Base-by-base conservation (phyloP, 2,329 filamentous ascomycete species). In the Colletotrichum siamense region DNA sequence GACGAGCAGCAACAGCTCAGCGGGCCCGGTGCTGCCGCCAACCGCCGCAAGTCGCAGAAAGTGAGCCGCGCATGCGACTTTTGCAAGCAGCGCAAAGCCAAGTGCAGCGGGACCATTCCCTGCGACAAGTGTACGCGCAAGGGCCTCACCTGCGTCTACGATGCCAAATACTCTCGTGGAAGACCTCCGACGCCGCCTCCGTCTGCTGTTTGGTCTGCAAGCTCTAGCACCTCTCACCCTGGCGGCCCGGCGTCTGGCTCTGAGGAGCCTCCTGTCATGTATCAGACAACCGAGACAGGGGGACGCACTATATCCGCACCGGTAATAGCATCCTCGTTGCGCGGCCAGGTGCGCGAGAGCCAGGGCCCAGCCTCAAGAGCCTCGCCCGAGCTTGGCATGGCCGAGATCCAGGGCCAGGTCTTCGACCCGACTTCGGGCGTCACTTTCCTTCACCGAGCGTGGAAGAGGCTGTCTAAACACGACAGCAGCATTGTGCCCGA, bases 351-450 rank as follows among this genome's bases (percentile, higher is more conserved):
- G 6, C 73, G 73, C 22, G 73, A 77, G 4, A 74, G 65, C 22
- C 67, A 77, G 10, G 75, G 72, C 18, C 61, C 65, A 6, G 55
- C 77, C 28, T 82, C 81, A 9, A 79, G 81, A 1, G 78, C 78
- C 5, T 82, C 82, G 0, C 81, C 83, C 6, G 83, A 83, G 61
- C 79, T 83, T 2, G 82, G 80, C 8, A 82, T 79, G 6, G 78
- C 83, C 1, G 83, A 85, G 69, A 83, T 90, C 13, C 87, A 89
- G 77, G 89, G 89, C 3, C 89, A 92, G 68, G 89, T 90, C 77
- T 85, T 90, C n/a, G 90, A 90, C 12, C 87, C 88, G 16, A 88
- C 90, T 0, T 92, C 90, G 0, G 89, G 89, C 0, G 83, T 91
- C 5, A 89, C 89, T 2, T 92, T 92, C 74, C 84, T 92, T 3